Evolutionary conservation across 441 rosid species (phyloP).

Genomic region (Populus hybrid): DNA sequence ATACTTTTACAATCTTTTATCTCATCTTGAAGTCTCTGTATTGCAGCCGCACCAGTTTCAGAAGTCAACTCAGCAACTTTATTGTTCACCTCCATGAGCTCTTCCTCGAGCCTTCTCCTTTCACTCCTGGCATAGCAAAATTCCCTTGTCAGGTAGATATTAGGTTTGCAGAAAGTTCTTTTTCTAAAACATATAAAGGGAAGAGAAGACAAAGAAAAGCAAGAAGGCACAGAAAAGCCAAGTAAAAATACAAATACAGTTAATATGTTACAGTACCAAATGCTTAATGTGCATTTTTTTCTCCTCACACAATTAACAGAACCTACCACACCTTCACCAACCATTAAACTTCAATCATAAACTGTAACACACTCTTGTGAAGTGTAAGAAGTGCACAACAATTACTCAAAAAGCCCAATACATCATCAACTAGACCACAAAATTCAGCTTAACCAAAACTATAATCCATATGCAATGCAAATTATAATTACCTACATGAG

Average conservation of each 20-base stretch:
- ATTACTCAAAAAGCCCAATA: background rate
- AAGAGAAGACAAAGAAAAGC: background rate
- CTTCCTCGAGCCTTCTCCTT: slow-evolving; percentile 76
- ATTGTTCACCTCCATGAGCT: slow-evolving; percentile 59
- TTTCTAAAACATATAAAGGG: background rate
- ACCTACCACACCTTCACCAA: background rate
- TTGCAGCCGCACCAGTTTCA: slow-evolving; percentile 81
- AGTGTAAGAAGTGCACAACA: background rate
- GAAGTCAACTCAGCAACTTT: slow-evolving; percentile 65
- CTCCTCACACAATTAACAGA: background rate
- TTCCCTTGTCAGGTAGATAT: background rate
- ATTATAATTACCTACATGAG: background rate
- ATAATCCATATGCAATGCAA: background rate
- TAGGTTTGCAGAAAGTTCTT: background rate
- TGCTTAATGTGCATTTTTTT: background rate
- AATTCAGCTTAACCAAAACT: background rate
- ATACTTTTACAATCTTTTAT: slow-evolving; percentile 78
- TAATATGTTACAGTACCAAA: background rate
- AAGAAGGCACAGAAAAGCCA: background rate
- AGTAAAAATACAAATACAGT: background rate
- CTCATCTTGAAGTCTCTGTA: slow-evolving; percentile 83
- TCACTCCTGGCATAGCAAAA: slow-evolving; percentile 46
- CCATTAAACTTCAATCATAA: background rate
- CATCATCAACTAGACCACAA: background rate
- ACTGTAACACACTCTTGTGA: background rate